Percentiles rank a stretch among this genome's conserved stretches.
Conservation (phyloP, 1,139 yeast genomes). For the Yamadazyma aaseri region DNA sequence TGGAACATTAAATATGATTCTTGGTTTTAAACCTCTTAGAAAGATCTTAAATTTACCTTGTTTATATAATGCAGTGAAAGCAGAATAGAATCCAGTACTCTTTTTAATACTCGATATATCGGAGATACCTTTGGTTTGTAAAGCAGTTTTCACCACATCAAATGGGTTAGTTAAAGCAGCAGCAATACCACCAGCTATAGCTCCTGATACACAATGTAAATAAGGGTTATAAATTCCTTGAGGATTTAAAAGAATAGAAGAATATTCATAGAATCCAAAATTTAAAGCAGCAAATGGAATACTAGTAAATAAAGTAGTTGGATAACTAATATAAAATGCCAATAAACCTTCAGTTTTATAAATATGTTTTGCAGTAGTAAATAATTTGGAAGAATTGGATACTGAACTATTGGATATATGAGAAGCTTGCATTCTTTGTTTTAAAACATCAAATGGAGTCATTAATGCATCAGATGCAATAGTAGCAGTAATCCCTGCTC, state of each 20-base stretch:
- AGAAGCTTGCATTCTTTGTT: conserved; percentile 61
- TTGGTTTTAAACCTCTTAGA: conserved; percentile 82
- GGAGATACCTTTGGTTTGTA: conserved; percentile 73
- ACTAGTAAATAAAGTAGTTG: conserved; percentile 89
- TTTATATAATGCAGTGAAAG: conserved; percentile 65
- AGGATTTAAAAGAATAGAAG: conserved; percentile 78
- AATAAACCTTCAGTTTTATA: conserved; percentile 73
- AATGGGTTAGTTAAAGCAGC: conserved; percentile 96
- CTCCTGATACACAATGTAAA: conserved; percentile 91
- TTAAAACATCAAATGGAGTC: conserved; percentile 97
- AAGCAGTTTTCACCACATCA: conserved; percentile 89
- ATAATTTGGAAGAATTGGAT: conserved; percentile 25
- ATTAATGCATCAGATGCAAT: conserved; percentile 90
- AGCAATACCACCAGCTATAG: conserved; percentile 92
- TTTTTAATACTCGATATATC: conserved; percentile 50
- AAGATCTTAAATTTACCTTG: conserved; percentile 73
- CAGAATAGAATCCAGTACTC: conserved; percentile 70
- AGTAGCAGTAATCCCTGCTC: conserved; percentile 94
- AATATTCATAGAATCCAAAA: conserved; percentile 88
- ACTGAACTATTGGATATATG: conserved; percentile 12
- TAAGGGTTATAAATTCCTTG: conserved; percentile 79
- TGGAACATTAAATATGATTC: conserved; percentile 92
- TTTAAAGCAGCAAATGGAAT: conserved; percentile 96
- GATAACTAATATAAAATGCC: conserved; percentile 90
- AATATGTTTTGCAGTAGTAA: conserved; percentile 46